Percentiles rank a stretch among this genome's conserved stretches.
Conservation (phyloP, 2,329 filamentous ascomycete species). For the Domatiomyces globalis region DNA sequence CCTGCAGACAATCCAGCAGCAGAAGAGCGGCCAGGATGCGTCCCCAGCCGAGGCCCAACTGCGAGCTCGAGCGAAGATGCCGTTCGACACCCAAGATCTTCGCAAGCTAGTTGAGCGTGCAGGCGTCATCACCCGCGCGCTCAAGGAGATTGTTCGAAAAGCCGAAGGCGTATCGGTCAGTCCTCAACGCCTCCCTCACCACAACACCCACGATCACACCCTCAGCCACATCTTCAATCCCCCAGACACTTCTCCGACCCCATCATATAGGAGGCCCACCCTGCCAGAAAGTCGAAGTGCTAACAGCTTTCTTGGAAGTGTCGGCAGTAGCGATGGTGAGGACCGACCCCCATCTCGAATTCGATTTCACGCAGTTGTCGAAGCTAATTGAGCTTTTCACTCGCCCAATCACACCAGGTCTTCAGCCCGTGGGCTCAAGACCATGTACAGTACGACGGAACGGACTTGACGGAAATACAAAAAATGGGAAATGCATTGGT, state of each 20-base stretch:
- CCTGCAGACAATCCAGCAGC: conserved; percentile 45
- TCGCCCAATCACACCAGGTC: not conserved
- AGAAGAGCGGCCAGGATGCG: conserved; percentile 23
- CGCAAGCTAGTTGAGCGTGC: conserved; percentile 44
- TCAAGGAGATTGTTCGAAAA: conserved; percentile 37
- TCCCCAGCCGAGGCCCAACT: conserved; percentile 19
- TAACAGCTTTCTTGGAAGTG: conserved; percentile 19
- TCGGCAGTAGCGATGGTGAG: conserved; percentile 5
- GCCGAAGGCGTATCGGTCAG: conserved; percentile 31
- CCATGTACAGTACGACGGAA: conserved; percentile 16
- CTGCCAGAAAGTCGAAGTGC: conserved; percentile 20
- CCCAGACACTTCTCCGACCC: conserved; percentile 23
- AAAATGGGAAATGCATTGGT: not conserved
- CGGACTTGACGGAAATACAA: conserved; percentile 5
- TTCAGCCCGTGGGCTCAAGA: conserved; percentile 2
- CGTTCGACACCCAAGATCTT: conserved; percentile 51
- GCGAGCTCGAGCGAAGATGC: conserved; percentile 38
- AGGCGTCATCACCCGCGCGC: conserved; percentile 34
- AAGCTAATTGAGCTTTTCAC: not conserved
- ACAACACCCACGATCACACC: conserved; percentile 27
- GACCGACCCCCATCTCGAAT: not conserved
- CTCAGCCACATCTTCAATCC: conserved; percentile 36
- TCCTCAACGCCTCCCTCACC: conserved; percentile 16
- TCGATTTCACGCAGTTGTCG: not conserved
- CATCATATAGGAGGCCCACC: conserved; percentile 12